phyloP scores from a whole-genome alignment of 192 early-diverging fungal species.

The Glomus cerebriforme region DNA sequence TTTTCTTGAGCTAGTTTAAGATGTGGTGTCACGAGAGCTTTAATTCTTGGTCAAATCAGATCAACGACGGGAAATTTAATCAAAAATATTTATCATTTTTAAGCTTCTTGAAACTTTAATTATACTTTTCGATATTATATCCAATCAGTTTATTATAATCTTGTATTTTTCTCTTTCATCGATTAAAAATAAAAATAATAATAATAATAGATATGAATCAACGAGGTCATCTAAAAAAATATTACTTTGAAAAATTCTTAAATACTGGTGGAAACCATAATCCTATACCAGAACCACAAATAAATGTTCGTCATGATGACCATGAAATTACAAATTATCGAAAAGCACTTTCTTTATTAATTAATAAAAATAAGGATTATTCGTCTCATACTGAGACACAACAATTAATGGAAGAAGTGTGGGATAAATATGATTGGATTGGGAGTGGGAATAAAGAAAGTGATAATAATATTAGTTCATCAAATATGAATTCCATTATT shows the following conservation, averaged over 20 bases:
- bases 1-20: too few species aligned
- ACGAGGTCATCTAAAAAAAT: background rate
- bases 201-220: too few species aligned
- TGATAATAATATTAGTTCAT: background rate
- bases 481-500: background rate
- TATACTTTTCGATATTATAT: too few species aligned
- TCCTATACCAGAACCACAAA: background rate
- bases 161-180: too few species aligned
- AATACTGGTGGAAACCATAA: constrained; percentile 3
- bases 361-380: background rate
- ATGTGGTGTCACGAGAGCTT: too few species aligned
- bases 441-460: background rate
- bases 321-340: background rate
- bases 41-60: too few species aligned
- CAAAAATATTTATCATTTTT: too few species aligned
- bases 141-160: too few species aligned
- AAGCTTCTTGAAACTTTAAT: too few species aligned
- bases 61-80: too few species aligned
- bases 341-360: constrained; percentile 3
- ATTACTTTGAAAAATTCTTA: constrained; percentile 4
- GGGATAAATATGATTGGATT: background rate
- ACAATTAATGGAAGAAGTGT: background rate
- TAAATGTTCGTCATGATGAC: background rate
- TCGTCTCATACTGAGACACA: background rate
- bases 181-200: too few species aligned